Percentiles rank a stretch among this genome's conserved stretches.
Conservation (phyloP, 2,329 filamentous ascomycete species). For the Trichothecium roseum region DNA sequence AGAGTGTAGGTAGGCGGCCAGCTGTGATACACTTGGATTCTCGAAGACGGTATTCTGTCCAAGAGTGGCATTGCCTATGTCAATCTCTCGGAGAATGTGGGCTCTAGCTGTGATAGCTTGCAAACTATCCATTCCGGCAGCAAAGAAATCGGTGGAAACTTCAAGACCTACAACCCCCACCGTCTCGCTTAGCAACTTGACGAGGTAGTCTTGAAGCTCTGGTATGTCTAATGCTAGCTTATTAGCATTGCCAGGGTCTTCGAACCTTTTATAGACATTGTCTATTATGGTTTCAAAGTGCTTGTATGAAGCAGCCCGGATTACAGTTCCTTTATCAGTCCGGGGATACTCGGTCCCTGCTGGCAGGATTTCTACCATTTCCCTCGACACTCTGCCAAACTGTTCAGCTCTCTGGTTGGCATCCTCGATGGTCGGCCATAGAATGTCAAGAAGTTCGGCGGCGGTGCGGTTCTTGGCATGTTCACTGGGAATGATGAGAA, state of each 20-base stretch:
- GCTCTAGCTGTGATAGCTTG: conserved; percentile 45
- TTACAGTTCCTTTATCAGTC: conserved; percentile 44
- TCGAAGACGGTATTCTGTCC: conserved; percentile 51
- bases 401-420: conserved; percentile 39
- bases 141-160: conserved; percentile 45
- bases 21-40: conserved; percentile 16
- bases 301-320: conserved; percentile 35
- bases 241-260: conserved; percentile 5
- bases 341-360: conserved; percentile 30
- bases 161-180: conserved; percentile 5
- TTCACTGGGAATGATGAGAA: conserved; percentile 42
- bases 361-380: conserved; percentile 39
- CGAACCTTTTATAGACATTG: conserved; percentile 18
- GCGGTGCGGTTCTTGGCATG: conserved; percentile 25
- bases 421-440: conserved; percentile 38
- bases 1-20: conserved; percentile 10
- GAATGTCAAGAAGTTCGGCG: conserved; percentile 31
- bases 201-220: conserved; percentile 23
- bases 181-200: conserved; percentile 12
- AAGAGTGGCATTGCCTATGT: conserved; percentile 33
- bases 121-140: conserved; percentile 45
- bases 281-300: conserved; percentile 32
- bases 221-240: neutral
- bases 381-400: conserved; percentile 41
- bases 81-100: conserved; percentile 37